These are phyloP conservation scores for Hymenochaete sp. DNA, from an alignment of 1,284 basidiomycete species.

Conservation along the genomic window DNA sequence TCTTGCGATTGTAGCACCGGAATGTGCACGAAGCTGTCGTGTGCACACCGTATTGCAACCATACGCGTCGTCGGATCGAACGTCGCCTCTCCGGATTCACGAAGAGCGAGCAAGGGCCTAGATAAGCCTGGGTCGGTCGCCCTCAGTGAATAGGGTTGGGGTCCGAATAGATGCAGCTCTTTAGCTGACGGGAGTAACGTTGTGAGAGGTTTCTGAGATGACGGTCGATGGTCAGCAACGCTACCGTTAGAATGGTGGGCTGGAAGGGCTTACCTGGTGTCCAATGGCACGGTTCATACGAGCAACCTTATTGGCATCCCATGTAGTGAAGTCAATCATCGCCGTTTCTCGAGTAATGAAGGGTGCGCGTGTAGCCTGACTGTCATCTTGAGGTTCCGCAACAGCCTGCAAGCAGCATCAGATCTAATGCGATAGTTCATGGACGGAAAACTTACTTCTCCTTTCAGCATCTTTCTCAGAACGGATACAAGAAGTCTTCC, in stretches of 20 bases:
- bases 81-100: conserved; percentile 33
- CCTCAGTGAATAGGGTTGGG: conserved; percentile 26
- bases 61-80: conserved; percentile 32
- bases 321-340: conserved; percentile 45
- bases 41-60: conserved; percentile 44
- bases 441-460: conserved; percentile 35
- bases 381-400: conserved; percentile 37
- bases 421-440: not conserved
- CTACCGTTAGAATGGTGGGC: not conserved
- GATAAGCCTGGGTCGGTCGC: conserved; percentile 2
- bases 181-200: conserved; percentile 35
- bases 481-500: conserved; percentile 65
- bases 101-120: conserved; percentile 22
- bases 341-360: conserved; percentile 51
- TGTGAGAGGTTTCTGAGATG: conserved; percentile 36
- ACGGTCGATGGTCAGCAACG: not conserved
- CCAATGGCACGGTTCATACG: conserved; percentile 59
- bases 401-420: conserved; percentile 30
- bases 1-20: conserved; percentile 50
- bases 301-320: conserved; percentile 49
- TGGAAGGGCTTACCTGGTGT: conserved; percentile 49
- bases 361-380: conserved; percentile 45
- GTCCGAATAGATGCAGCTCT: conserved; percentile 40
- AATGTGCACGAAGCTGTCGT: conserved; percentile 41
- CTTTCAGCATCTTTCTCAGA: conserved; percentile 51